Evolutionary conservation across 352 stramenopile species (phyloP).

Genomic region (Peronosclerospora sorghi): DNA sequence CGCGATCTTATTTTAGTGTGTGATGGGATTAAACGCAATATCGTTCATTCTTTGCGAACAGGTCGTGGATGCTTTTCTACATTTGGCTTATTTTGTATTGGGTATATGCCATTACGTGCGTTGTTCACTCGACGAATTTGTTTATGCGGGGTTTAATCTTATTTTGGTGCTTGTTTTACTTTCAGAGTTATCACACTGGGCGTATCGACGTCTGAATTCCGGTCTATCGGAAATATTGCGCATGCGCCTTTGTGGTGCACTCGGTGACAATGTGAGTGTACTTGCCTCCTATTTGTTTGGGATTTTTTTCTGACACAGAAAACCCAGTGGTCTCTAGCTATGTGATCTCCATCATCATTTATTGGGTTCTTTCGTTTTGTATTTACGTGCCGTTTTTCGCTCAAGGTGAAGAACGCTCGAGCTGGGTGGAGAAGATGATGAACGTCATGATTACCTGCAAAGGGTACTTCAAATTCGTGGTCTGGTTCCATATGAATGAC

Average conservation of each 20-base stretch:
- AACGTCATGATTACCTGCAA: constrained; percentile 87
- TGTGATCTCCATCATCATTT: constrained; percentile 87
- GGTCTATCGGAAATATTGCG: constrained; percentile 76
- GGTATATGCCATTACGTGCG: constrained; percentile 71
- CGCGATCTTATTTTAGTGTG: no score
- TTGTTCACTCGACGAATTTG: background rate
- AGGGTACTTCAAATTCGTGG: constrained; percentile 82
- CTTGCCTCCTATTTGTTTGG: background rate
- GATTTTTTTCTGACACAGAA: background rate
- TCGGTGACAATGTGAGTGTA: constrained; percentile 76
- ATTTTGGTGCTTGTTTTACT: background rate
- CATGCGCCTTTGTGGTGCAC: constrained; percentile 78
- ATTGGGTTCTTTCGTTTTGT: constrained; percentile 78
- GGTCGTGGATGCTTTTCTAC: constrained; percentile 81
- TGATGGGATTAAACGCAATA: no score
- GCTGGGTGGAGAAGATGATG: constrained; percentile 65
- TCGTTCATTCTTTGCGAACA: constrained; percentile 6
- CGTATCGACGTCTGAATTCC: constrained; percentile 67
- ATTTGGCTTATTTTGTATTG: constrained; percentile 82
- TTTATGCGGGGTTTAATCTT: background rate
- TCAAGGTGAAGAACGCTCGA: constrained; percentile 33
- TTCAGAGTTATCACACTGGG: constrained; percentile 71
- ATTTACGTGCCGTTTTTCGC: constrained; percentile 81
- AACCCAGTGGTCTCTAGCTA: constrained; percentile 28
- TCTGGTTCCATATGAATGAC: constrained; percentile 87